Base-by-base conservation (phyloP, 768 basidiomycete genomes). In the Amanita brunnescens region DNA sequence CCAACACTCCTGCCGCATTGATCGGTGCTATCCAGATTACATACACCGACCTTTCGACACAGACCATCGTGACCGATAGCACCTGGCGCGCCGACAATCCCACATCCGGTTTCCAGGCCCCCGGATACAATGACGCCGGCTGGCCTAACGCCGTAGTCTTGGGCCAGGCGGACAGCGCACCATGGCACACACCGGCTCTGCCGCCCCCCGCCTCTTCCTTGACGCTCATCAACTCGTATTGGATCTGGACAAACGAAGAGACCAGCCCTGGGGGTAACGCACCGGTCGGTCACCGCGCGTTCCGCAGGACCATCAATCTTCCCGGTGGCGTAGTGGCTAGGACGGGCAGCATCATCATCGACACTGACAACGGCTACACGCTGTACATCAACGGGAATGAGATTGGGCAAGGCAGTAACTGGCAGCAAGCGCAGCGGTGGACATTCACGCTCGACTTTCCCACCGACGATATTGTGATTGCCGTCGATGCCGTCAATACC, bases 181-280 rank as follows among this genome's bases (percentile, higher is more conserved):
- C 38, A 5, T 51, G 33, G 16, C 37, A 55, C n/a, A 7, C 52
- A 16, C 53, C 62, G 23, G 16, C 33, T 10, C 40, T 56, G 20
- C 59, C 47, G 34, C 56, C 48, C 44, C 54, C 52, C 47, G 38
- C 57, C 47, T 61, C 58, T n/a, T 57, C 46, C 2, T 59, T 63
- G 14, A 52, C 61, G 5, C 57, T 67, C 47, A 54, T 55, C 3
- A 42, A 56, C 20, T 61, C 65, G 7, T 46, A 51, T 10, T 68
- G 65, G 65, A 65, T 69, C 20, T 69, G 67, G 66, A 65, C 67
- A 23, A 62, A 59, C 47, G 65, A 67, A 35, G 51, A 63, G 9
- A 10, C 9, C 33, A 49, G 29, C 34, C 50, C 49, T 7, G 13
- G 8, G 7, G 14, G 35, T n/a, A 18, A 30, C 29, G 38, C 38